A percentile compares a stretch with the other conserved stretches of the same genome.
phyloP scores from a whole-genome alignment of 2,329 filamentous ascomycete species.

The Fragosphaeria purpurea region DNA sequence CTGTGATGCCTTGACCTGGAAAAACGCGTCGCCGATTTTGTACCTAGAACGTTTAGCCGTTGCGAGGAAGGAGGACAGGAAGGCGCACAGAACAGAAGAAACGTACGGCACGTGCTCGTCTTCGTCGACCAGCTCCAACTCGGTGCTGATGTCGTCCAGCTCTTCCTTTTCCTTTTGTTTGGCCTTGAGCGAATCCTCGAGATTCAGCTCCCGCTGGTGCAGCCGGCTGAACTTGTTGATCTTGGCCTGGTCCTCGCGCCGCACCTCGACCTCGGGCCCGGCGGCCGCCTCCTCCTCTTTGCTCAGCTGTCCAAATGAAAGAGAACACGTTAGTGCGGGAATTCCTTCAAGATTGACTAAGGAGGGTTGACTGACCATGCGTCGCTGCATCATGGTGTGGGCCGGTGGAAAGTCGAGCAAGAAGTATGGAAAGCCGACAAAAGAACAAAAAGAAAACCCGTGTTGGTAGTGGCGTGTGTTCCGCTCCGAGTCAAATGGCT shows the following conservation, averaged over 20 bases:
- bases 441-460: too few species aligned
- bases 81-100: not conserved
- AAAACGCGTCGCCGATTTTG: constrained; percentile 93
- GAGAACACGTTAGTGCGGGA: not conserved
- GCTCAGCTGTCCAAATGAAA: constrained; percentile 53
- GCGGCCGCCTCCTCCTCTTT: constrained; percentile 80
- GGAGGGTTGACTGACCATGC: constrained; percentile 39
- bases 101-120: constrained; percentile 84
- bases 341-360: too few species aligned
- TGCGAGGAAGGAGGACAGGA: not conserved
- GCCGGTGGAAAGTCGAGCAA: too few species aligned
- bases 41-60: constrained; percentile 48
- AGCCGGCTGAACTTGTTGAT: constrained; percentile 97
- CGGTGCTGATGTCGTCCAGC: constrained; percentile 80
- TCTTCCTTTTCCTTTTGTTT: constrained; percentile 99
- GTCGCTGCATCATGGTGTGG: constrained; percentile 36
- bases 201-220: constrained; percentile 69
- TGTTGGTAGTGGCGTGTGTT: too few species aligned
- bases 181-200: constrained; percentile 70
- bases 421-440: too few species aligned
- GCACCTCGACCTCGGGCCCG: constrained; percentile 81
- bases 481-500: too few species aligned
- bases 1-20: constrained; percentile 72
- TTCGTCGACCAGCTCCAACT: constrained; percentile 65
- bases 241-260: constrained; percentile 94